Base-by-base conservation (phyloP, 2,329 filamentous ascomycete species). In the Ophiostoma pallidulum region DNA sequence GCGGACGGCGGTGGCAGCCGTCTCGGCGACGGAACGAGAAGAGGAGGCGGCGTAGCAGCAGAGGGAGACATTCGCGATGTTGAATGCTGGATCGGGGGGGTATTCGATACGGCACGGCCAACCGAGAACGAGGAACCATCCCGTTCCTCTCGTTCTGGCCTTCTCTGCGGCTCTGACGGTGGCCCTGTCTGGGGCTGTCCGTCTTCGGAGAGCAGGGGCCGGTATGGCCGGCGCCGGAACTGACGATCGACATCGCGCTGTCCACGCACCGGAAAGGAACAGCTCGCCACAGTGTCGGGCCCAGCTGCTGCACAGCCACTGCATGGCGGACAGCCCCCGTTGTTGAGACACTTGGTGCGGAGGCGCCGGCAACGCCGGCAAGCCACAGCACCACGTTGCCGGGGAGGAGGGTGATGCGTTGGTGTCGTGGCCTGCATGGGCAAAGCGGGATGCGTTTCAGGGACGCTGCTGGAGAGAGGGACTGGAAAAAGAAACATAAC, bases 221-320 rank as follows among this genome's bases (percentile, higher is more conserved):
- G 41, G 51, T 69, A 67, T n/a, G 73, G 70, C 47, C 73, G 73
- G 55, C 77, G 73, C 20, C 75, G 72, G 51, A 74, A 77, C 8
- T 70, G 66, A 16, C 75, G 73, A 56, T 78, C 75, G 54, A 66
- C 61, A 51, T 78, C 73, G 8, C 68, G 66, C 46, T 77, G 70
- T 33, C 75, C 75, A 44, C 74, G 68, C 12, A 64, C 63, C 0
- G 73, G 72, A 54, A 78, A 78, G 32, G 62, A 75, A 71, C 74
- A 53, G 19, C 35, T 76, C 55, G 72, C 71, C 24, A 66, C 63
- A 9, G 68, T 59, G 18, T 59, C 58, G 12, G 73, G 61, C 12
- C 72, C 72, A 9, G 73, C 70, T 42, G 74, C 70, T 14, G 59
- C 56, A 51, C 75, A 78, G 8, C 70, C 63, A 49, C 71, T 69